Percentiles rank a stretch among this genome's conserved stretches.
Evolutionary conservation across 495 filamentous ascomycete species (phyloP).

Genomic region (Penicillium waksmanii): DNA sequence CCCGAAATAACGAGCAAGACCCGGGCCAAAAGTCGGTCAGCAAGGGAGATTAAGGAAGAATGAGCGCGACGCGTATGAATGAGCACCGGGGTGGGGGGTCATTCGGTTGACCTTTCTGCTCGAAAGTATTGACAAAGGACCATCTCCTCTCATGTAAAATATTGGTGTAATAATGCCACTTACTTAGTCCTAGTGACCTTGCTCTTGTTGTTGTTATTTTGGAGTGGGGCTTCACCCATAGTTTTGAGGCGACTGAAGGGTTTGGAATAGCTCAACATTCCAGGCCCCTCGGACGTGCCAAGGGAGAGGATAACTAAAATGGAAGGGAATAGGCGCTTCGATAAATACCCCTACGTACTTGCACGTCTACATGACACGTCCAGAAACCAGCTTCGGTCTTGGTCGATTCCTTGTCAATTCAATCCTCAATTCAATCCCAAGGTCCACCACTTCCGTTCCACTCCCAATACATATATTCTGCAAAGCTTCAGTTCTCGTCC

Average conservation of each 20-base stretch:
- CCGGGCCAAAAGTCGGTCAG: no score
- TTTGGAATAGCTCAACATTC: neutral
- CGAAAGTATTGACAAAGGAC: no score
- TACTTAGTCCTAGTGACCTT: neutral
- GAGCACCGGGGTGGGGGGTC: no score
- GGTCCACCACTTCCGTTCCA: neutral
- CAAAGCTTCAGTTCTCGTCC: neutral
- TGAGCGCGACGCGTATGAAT: conserved; percentile 3
- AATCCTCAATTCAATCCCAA: neutral
- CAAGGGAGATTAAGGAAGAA: conserved; percentile 1
- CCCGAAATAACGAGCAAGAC: no score
- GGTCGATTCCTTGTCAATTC: neutral
- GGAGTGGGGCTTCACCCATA: neutral
- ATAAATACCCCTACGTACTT: neutral
- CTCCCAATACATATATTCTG: neutral
- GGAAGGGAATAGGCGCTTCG: neutral
- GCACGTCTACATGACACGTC: neutral
- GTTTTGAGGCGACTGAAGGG: neutral
- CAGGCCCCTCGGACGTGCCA: neutral
- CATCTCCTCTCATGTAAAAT: neutral
- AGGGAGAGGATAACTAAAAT: neutral
- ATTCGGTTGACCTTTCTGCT: no score
- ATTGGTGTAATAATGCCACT: neutral
- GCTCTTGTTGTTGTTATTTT: neutral
- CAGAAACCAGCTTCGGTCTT: neutral